Percentiles rank a stretch among this genome's conserved stretches.
phyloP scores from a whole-genome alignment of 768 basidiomycete genomes.

The Auricularia cornea region DNA sequence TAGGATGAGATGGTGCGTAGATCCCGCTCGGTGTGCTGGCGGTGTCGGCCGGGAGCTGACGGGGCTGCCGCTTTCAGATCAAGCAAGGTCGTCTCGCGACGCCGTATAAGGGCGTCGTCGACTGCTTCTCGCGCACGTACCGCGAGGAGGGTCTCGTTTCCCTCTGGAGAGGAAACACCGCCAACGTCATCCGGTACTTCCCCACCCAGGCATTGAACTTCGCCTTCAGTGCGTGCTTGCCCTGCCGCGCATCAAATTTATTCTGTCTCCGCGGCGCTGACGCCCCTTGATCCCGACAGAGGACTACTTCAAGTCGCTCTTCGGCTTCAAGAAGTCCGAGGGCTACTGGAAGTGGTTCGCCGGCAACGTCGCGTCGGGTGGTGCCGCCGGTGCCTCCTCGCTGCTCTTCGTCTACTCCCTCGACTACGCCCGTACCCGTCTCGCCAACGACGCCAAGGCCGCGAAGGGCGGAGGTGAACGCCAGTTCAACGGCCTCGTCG shows the following conservation, averaged over 20 bases:
- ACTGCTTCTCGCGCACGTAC: constrained; percentile 91
- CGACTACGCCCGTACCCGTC: constrained; percentile 98
- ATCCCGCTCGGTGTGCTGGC: background rate
- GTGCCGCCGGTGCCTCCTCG: constrained; percentile 97
- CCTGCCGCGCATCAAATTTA: background rate
- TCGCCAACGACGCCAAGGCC: constrained; percentile 96
- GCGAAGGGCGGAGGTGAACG: constrained; percentile 80
- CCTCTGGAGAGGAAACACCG: constrained; percentile 99
- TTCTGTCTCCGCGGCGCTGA: background rate
- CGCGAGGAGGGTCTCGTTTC: constrained; percentile 90
- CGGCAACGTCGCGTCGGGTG: constrained; percentile 97
- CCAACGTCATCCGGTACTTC: constrained; percentile 99
- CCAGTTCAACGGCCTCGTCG: constrained; percentile 95
- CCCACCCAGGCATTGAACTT: constrained; percentile 99
- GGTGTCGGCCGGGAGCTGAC: background rate
- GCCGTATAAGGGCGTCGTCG: constrained; percentile 93
- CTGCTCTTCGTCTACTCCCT: constrained; percentile 99
- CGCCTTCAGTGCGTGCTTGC: constrained; percentile 82
- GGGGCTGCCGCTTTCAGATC: constrained; percentile 51
- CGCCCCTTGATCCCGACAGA: constrained; percentile 35
- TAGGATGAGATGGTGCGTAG: constrained; percentile 90
- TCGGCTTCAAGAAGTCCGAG: constrained; percentile 96
- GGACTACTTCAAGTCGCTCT: constrained; percentile 98
- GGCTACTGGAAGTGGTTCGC: constrained; percentile 99
- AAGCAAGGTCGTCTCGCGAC: constrained; percentile 96